These are phyloP conservation scores for Phaeophleospora eucalypticola DNA, from an alignment of 2,329 filamentous ascomycete genomes.

Conservation along the genomic window DNA sequence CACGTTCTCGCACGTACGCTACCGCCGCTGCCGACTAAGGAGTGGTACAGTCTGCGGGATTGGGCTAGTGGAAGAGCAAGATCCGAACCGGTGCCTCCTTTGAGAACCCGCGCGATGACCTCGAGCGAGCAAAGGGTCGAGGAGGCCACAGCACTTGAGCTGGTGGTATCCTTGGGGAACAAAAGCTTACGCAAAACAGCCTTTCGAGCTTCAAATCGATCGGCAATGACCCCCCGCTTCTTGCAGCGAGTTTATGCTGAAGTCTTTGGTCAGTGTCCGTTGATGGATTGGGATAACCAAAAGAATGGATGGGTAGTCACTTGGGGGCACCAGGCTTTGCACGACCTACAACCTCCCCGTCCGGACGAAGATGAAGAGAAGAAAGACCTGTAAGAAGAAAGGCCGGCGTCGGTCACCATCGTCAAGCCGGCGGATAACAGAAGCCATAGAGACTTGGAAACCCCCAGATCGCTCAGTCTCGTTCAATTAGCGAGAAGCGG, in stretches of 20 bases:
- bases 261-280: constrained; percentile 41
- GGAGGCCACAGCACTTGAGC: constrained; percentile 19
- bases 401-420: no score
- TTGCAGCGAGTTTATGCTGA: constrained; percentile 46
- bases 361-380: no score
- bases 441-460: no score
- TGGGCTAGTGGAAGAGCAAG: constrained; percentile 32
- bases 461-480: no score
- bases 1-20: constrained; percentile 39
- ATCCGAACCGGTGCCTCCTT: not conserved
- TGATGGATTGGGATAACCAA: constrained; percentile 37
- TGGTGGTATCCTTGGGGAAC: constrained; percentile 12
- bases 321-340: constrained; percentile 28
- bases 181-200: not conserved
- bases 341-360: not conserved
- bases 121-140: no score
- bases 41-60: constrained; percentile 42
- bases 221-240: constrained; percentile 37
- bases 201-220: constrained; percentile 12
- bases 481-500: no score
- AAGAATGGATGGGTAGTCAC: constrained; percentile 30
- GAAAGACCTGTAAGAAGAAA: no score
- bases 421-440: no score
- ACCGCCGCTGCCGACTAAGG: constrained; percentile 42
- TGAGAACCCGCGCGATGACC: not conserved